These are phyloP conservation scores for Scheffersomyces stambukii DNA, from an alignment of 1,139 yeast genomes.

Conservation along the genomic window DNA sequence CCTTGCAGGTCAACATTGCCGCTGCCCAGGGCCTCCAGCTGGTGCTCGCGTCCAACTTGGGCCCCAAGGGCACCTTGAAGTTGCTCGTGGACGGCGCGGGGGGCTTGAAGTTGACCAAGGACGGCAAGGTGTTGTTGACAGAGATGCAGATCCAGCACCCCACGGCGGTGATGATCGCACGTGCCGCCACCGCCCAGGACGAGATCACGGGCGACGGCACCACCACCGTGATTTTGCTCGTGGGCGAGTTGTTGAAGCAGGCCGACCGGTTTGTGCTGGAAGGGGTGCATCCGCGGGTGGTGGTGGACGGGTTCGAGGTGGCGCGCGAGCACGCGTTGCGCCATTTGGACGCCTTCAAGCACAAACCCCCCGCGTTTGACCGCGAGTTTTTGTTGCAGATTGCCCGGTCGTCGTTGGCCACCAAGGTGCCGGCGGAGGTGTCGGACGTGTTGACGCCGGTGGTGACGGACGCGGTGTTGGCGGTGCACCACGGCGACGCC, in stretches of 20 bases:
- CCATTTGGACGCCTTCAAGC: slow-evolving; percentile 59
- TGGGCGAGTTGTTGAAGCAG: slow-evolving; percentile 91
- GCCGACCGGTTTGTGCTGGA: slow-evolving; percentile 90
- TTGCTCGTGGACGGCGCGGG: slow-evolving; percentile 98
- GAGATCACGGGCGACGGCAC: slow-evolving; percentile 99
- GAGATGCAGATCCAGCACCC: slow-evolving; percentile 99
- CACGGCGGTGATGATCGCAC: slow-evolving; percentile 98
- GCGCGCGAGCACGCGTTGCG: slow-evolving; percentile 76
- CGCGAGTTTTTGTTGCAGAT: slow-evolving; percentile 88
- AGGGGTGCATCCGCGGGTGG: slow-evolving; percentile 93
- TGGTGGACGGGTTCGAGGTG: slow-evolving; percentile 91
- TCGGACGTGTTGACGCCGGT: slow-evolving; percentile 85
- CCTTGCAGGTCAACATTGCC: slow-evolving; percentile 87
- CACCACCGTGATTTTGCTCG: slow-evolving; percentile 91
- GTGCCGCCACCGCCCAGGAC: slow-evolving; percentile 98
- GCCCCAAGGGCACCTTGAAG: slow-evolving; percentile 96
- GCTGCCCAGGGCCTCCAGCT: slow-evolving; percentile 97
- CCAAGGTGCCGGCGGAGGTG: slow-evolving; percentile 76
- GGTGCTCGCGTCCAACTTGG: slow-evolving; percentile 85
- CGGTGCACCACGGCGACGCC: slow-evolving; percentile 58
- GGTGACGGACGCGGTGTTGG: slow-evolving; percentile 92
- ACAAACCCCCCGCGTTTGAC: slow-evolving; percentile 50
- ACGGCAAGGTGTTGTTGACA: slow-evolving; percentile 87
- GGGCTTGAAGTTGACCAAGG: slow-evolving; percentile 89
- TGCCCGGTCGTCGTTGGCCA: slow-evolving; percentile 82